phyloP scores from a whole-genome alignment of 78 protist species.

The Dictyostelium intermedium region DNA sequence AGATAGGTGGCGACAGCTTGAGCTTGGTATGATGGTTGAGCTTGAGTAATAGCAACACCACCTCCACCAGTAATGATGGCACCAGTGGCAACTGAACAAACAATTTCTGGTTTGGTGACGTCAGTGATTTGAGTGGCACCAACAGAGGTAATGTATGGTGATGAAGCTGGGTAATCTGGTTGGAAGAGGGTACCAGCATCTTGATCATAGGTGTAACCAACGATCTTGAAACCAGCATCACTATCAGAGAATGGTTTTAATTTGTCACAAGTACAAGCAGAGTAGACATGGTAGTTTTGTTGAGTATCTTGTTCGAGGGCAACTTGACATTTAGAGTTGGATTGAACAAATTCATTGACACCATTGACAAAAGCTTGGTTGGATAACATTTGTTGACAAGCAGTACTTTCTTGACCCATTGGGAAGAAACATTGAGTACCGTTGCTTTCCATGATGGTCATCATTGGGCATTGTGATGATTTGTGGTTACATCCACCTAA shows the following conservation, averaged over 20 bases:
- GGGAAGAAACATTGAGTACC: slow-evolving; percentile 82
- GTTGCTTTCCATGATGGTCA: slow-evolving; percentile 34
- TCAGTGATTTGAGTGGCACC: slow-evolving; percentile 56
- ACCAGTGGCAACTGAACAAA: slow-evolving; percentile 44
- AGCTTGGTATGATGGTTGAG: slow-evolving; percentile 75
- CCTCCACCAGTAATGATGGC: slow-evolving; percentile 74
- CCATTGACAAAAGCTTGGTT: neutral
- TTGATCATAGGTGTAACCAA: slow-evolving; percentile 11
- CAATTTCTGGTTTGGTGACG: slow-evolving; percentile 16
- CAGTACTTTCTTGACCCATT: slow-evolving; percentile 6
- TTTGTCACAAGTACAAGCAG: slow-evolving; percentile 16
- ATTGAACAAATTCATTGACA: neutral
- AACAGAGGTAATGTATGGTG: slow-evolving; percentile 78
- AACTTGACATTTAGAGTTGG: slow-evolving; percentile 5
- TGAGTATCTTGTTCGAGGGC: slow-evolving; percentile 21
- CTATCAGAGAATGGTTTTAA: neutral
- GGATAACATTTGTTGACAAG: slow-evolving; percentile 1
- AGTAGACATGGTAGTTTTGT: slow-evolving; percentile 50
- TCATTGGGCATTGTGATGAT: slow-evolving; percentile 14
- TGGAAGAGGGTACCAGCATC: slow-evolving; percentile 50
- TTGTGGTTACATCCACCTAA: slow-evolving; percentile 67
- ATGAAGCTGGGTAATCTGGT: slow-evolving; percentile 78
- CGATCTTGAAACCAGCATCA: neutral
- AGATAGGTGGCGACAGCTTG: slow-evolving; percentile 36
- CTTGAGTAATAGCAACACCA: slow-evolving; percentile 67